Evolutionary conservation across 2,329 filamentous ascomycete genomes (phyloP).

Genomic region (Aureobasidium sp.): DNA sequence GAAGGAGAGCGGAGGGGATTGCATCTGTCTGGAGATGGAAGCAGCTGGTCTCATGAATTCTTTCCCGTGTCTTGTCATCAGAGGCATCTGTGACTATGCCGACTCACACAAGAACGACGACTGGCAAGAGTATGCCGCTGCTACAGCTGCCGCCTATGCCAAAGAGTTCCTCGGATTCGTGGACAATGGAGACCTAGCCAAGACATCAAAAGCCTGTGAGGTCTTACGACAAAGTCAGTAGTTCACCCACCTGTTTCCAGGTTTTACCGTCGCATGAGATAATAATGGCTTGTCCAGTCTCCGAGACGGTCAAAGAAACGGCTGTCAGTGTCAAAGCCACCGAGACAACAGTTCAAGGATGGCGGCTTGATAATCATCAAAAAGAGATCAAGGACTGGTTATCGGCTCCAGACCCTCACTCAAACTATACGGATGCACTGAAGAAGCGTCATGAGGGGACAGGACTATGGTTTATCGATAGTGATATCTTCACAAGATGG

Average conservation of each 20-base stretch:
- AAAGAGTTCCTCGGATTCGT: conserved; percentile 15
- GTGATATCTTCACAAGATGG: not conserved
- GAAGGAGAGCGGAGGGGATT: conserved; percentile 15
- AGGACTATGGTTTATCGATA: conserved; percentile 1
- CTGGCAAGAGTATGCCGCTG: conserved; percentile 18
- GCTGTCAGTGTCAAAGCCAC: too few species aligned
- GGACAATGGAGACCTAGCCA: not conserved
- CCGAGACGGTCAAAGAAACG: not conserved
- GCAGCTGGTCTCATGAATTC: conserved; percentile 16
- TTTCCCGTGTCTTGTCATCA: conserved; percentile 17
- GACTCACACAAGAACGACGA: conserved; percentile 19
- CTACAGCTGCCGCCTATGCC: conserved; percentile 11
- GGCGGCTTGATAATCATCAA: not conserved
- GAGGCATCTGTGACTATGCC: conserved; percentile 18
- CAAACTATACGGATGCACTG: not conserved
- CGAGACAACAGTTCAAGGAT: not conserved
- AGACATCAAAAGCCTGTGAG: not conserved
- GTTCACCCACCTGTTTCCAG: not conserved
- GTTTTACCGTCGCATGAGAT: not conserved
- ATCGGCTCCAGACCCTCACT: not conserved
- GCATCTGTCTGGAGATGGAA: conserved; percentile 24
- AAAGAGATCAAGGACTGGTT: not conserved
- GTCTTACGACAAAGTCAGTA: not conserved
- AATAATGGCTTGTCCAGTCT: not conserved
- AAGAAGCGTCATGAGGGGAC: not conserved